Conservation (phyloP, 257 asterid species). For the Verbena officinalis region DNA sequence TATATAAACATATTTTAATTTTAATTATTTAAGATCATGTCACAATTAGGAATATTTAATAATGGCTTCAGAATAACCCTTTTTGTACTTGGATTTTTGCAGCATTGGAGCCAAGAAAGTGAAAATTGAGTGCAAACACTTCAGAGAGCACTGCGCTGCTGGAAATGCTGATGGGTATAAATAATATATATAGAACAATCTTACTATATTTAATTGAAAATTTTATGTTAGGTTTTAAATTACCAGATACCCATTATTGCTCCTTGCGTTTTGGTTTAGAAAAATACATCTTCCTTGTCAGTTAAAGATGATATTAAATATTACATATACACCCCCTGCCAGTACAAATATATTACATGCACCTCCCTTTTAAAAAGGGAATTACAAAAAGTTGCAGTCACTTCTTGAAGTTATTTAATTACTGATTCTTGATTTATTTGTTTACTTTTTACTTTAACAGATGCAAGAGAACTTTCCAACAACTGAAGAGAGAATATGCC, state of each 20-base stretch:
- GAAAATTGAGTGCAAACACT: slow-evolving; percentile 48
- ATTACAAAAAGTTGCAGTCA: too few relatives aligned
- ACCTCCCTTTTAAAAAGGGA: too few relatives aligned
- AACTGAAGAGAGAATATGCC: slow-evolving; percentile 53
- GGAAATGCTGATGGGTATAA: slow-evolving; percentile 69
- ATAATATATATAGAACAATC: too few relatives aligned
- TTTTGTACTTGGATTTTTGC: slow-evolving; percentile 14
- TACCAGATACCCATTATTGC: too few relatives aligned
- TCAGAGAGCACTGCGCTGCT: slow-evolving; percentile 46
- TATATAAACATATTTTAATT: neutral
- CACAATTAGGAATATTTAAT: neutral
- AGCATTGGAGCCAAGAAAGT: slow-evolving; percentile 71
- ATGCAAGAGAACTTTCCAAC: slow-evolving; percentile 56
- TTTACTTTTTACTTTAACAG: slow-evolving; percentile 25
- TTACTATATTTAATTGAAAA: too few relatives aligned
- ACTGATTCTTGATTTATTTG: too few relatives aligned
- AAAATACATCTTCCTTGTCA: too few relatives aligned
- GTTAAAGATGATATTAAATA: too few relatives aligned
- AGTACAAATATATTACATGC: too few relatives aligned
- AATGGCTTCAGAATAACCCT: neutral
- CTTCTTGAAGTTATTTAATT: neutral
- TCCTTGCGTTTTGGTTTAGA: too few relatives aligned
- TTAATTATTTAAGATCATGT: neutral
- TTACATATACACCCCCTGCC: too few relatives aligned
- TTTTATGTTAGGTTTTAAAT: too few relatives aligned